These are phyloP conservation scores for Reticulomyxa filosa DNA, from an alignment of 78 protist genomes.

Conservation along the genomic window DNA sequence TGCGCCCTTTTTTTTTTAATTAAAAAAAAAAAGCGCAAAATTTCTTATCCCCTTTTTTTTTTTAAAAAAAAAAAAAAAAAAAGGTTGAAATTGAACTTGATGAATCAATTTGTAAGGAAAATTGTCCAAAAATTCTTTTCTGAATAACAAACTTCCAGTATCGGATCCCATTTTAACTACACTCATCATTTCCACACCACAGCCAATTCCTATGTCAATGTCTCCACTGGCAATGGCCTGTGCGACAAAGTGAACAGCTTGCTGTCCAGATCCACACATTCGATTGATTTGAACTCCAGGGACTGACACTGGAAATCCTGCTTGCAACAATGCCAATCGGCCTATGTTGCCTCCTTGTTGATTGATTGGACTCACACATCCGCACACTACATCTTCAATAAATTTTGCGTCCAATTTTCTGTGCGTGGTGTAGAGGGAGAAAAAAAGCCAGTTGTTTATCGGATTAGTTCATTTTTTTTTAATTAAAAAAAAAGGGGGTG, in stretches of 20 bases:
- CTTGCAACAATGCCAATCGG: conserved; percentile 35
- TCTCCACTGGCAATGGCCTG: conserved; percentile 37
- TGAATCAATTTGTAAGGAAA: too few species aligned
- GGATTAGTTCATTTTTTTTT: too few species aligned
- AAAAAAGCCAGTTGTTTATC: too few species aligned
- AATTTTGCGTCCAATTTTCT: too few species aligned
- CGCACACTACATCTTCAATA: conserved; percentile 48
- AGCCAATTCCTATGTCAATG: conserved; percentile 37
- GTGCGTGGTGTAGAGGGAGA: too few species aligned
- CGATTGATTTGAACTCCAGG: conserved; percentile 49
- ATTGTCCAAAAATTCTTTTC: too few species aligned
- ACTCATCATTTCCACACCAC: conserved; percentile 57
- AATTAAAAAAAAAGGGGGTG: too few species aligned
- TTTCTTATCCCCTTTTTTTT: too few species aligned
- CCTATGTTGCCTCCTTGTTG: conserved; percentile 51
- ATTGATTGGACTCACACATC: conserved; percentile 36
- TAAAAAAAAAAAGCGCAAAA: too few species aligned
- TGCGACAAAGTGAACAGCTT: conserved; percentile 48
- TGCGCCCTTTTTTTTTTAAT: conserved; percentile 28
- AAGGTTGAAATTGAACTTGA: too few species aligned
- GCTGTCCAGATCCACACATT: conserved; percentile 55
- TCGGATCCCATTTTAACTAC: conserved; percentile 40
- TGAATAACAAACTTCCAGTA: background rate
- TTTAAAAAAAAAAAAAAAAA: too few species aligned
- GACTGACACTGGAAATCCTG: conserved; percentile 31